Conservation (phyloP, 371 early-diverging fungal genomes). For the Mucor racemosus region DNA sequence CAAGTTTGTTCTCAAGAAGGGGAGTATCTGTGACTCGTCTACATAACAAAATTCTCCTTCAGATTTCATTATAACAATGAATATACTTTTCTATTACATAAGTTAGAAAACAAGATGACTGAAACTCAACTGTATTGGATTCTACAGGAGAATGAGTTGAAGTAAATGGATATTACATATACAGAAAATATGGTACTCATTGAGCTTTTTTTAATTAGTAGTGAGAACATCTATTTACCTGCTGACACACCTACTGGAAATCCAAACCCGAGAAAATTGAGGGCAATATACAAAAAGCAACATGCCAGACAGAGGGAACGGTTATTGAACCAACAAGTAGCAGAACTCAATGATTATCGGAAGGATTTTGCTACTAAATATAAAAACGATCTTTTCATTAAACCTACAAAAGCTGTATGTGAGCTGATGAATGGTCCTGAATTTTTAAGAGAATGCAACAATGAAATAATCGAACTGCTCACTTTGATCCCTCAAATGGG, state of each 20-base stretch:
- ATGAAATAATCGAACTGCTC: conserved; percentile 2
- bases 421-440: conserved; percentile 15
- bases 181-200: background rate
- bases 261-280: conserved; percentile 1
- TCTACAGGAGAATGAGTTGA: background rate
- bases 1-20: background rate
- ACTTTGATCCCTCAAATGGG: background rate
- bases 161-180: background rate
- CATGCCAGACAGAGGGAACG: conserved; percentile 17
- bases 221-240: conserved; percentile 12
- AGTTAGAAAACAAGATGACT: background rate
- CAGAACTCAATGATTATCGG: conserved; percentile 15
- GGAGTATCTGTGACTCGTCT: background rate
- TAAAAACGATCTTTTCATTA: background rate
- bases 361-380: conserved; percentile 3
- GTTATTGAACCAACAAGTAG: conserved; percentile 6
- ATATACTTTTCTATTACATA: background rate
- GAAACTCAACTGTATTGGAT: background rate
- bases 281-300: background rate
- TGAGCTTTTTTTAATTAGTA: background rate
- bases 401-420: background rate
- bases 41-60: conserved; percentile 1
- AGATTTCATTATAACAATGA: background rate
- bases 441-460: background rate
- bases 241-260: conserved; percentile 16